Conservation (phyloP, 2,329 filamentous ascomycete genomes). For the Talaromyces pinophilus region DNA sequence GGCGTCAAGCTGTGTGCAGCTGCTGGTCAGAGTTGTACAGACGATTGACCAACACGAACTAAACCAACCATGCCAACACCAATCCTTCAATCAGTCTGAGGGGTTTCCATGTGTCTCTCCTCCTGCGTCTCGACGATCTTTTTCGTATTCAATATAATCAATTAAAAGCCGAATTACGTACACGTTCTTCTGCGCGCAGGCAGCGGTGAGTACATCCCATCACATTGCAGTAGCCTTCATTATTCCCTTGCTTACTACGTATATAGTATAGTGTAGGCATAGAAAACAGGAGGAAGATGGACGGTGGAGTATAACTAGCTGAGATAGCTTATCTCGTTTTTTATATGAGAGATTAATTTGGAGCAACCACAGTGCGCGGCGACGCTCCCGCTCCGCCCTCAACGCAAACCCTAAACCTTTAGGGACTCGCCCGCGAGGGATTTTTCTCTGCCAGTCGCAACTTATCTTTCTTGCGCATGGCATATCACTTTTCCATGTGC, state of each 20-base stretch:
- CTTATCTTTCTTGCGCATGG: neutral
- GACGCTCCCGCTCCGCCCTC: neutral
- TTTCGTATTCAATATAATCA: neutral
- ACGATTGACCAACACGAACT: neutral
- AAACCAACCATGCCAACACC: neutral
- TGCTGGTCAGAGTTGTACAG: neutral
- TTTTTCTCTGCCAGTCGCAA: slow-evolving; percentile 16
- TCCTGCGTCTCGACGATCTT: neutral
- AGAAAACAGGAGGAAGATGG: neutral
- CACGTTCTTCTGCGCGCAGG: neutral
- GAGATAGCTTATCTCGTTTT: neutral
- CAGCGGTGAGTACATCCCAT: slow-evolving; percentile 8
- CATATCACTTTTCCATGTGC: slow-evolving; percentile 10
- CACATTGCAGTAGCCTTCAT: neutral
- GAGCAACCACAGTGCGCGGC: slow-evolving; percentile 16
- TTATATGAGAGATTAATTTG: slow-evolving; percentile 24
- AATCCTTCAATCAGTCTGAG: neutral
- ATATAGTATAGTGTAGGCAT: neutral
- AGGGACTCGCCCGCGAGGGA: slow-evolving; percentile 15
- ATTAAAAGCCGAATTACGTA: neutral
- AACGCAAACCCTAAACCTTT: neutral
- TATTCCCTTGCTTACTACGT: neutral
- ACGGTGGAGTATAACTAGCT: neutral
- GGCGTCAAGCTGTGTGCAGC: slow-evolving; percentile 11
- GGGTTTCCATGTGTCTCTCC: neutral